Evolutionary conservation across 495 filamentous ascomycete genomes (phyloP).

Genomic region (Aspergillus diversus): DNA sequence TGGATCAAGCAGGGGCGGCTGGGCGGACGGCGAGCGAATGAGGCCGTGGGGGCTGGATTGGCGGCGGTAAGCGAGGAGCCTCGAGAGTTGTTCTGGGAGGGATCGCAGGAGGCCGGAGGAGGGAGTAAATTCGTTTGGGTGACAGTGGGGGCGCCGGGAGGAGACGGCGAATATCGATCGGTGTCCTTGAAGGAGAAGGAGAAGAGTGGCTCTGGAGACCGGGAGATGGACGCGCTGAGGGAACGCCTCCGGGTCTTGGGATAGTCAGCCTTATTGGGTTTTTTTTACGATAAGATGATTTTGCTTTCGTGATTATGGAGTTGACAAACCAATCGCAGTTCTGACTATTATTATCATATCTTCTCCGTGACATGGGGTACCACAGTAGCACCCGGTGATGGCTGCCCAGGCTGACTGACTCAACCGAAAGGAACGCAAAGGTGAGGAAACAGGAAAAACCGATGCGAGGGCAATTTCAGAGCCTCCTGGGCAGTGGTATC

Average conservation of each 20-base stretch:
- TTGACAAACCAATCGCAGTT: not conserved
- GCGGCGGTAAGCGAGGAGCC: too few relatives aligned
- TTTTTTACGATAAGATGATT: conserved; percentile 36
- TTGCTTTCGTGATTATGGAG: not conserved
- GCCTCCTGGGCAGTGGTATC: not conserved
- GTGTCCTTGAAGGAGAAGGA: conserved; percentile 42
- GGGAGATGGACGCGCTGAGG: conserved; percentile 39
- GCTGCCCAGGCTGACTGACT: too few relatives aligned
- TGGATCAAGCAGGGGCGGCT: conserved; percentile 76
- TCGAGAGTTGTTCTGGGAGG: conserved; percentile 65
- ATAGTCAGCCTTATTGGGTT: conserved; percentile 13
- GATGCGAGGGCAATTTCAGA: not conserved
- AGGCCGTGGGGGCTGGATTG: conserved; percentile 39
- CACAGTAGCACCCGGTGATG: too few relatives aligned
- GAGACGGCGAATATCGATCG: conserved; percentile 61
- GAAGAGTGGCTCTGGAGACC: conserved; percentile 19
- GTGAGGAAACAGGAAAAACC: not conserved
- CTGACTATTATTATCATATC: too few relatives aligned
- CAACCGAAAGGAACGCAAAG: not conserved
- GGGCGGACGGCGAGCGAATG: conserved; percentile 48
- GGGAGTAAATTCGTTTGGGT: conserved; percentile 82
- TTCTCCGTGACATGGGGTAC: too few relatives aligned
- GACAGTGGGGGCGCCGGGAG: conserved; percentile 75
- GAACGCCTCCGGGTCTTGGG: conserved; percentile 41
- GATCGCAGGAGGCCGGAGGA: conserved; percentile 61